These are phyloP conservation scores for Clitopilus passeckerianus DNA, from an alignment of 768 basidiomycete species.

Conservation along the genomic window DNA sequence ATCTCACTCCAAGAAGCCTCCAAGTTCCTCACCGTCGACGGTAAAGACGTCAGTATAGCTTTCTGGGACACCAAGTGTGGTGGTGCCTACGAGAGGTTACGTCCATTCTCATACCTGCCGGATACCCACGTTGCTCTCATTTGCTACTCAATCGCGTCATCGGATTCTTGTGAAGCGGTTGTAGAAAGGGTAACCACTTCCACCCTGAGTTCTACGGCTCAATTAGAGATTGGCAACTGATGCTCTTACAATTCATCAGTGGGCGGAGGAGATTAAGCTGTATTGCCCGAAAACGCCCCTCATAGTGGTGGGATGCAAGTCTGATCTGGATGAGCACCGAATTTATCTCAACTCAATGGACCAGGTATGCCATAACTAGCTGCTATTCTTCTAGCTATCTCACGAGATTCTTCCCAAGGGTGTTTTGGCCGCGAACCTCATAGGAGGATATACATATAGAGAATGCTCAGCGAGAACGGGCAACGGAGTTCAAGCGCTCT, in stretches of 20 bases:
- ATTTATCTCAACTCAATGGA: no score
- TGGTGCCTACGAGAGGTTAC: conserved; percentile 77
- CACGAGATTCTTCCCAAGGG: conserved; percentile 59
- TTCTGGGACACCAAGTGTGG: conserved; percentile 70
- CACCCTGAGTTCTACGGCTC: no score
- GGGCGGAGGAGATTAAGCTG: no score
- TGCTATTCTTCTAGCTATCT: conserved; percentile 47
- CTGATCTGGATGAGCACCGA: no score
- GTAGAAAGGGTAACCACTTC: conserved; percentile 76
- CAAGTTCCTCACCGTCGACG: conserved; percentile 6
- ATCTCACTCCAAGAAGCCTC: no score
- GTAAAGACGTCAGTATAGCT: conserved; percentile 4
- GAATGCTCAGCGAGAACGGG: conserved; percentile 80
- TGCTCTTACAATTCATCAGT: no score
- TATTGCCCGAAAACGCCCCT: no score
- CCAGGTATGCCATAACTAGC: no score
- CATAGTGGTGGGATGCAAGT: no score
- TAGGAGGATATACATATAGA: conserved; percentile 40
- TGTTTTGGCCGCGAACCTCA: conserved; percentile 4
- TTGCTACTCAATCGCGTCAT: conserved; percentile 76
- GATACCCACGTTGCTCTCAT: conserved; percentile 82
- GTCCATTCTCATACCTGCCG: conserved; percentile 79
- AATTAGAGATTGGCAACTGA: no score
- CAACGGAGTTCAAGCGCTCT: conserved; percentile 69
- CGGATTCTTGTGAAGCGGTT: conserved; percentile 66